phyloP scores from a whole-genome alignment of 2,329 filamentous ascomycete species.

The Cercospora sp. region DNA sequence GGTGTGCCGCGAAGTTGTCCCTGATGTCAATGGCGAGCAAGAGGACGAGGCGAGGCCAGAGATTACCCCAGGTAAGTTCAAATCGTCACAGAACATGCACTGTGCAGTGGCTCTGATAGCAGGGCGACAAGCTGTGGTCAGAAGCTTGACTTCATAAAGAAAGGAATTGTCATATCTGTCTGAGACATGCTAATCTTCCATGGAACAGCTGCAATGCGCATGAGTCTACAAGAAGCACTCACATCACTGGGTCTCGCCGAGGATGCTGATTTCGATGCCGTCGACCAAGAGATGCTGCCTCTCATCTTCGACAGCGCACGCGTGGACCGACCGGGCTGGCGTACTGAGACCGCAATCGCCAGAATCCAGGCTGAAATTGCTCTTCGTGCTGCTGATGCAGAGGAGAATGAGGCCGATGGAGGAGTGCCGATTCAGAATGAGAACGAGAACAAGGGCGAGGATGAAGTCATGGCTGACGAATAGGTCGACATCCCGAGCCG shows the following conservation, averaged over 20 bases:
- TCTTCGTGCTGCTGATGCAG: neutral
- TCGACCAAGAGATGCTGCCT: constrained; percentile 9
- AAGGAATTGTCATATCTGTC: neutral
- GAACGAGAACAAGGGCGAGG: neutral
- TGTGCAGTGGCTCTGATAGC: neutral
- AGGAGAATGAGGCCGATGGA: neutral
- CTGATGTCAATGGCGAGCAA: constrained; percentile 4
- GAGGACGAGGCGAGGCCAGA: neutral
- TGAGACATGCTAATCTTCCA: neutral
- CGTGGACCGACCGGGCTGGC: constrained; percentile 1
- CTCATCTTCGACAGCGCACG: constrained; percentile 8
- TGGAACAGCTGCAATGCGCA: neutral
- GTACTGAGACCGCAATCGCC: constrained; percentile 7
- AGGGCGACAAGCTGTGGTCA: neutral
- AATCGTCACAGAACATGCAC: neutral
- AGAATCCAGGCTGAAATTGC: constrained; percentile 6
- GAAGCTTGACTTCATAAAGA: neutral
- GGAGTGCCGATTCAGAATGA: neutral
- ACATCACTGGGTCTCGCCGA: constrained; percentile 1
- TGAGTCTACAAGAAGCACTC: constrained; percentile 7
- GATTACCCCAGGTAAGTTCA: neutral
- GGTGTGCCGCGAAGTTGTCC: constrained; percentile 25
- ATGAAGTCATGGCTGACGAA: constrained; percentile 19
- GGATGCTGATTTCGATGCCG: neutral
- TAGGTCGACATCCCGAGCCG: neutral